Conservation (phyloP, 1,284 basidiomycete genomes). For the Moesziomyces globuligerus region DNA sequence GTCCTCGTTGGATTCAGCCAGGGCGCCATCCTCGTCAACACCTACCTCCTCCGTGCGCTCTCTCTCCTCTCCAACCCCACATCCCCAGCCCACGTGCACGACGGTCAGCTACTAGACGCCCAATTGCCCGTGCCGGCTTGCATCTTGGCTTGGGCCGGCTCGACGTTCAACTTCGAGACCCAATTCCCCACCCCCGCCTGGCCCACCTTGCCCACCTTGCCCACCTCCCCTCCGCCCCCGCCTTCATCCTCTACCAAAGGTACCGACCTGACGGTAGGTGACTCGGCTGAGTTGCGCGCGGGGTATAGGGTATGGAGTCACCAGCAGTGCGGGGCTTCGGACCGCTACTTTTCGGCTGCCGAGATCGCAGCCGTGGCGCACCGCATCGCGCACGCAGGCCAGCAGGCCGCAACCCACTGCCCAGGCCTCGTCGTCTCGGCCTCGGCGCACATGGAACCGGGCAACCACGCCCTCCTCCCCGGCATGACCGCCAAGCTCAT, state of each 20-base stretch:
- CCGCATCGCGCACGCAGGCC: conserved; percentile 3
- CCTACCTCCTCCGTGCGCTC: conserved; percentile 11
- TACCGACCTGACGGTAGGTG: too few relatives aligned
- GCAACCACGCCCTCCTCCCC: conserved; percentile 11
- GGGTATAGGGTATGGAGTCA: conserved; percentile 8
- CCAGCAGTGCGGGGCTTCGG: conserved; percentile 22
- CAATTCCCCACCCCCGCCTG: conserved; percentile 11
- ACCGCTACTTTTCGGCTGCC: conserved; percentile 17
- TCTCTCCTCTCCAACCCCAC: conserved; percentile 1
- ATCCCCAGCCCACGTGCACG: neutral
- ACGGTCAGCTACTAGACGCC: neutral
- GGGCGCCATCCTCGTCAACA: conserved; percentile 22
- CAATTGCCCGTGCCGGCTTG: conserved; percentile 12
- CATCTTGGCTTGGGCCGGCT: conserved; percentile 16
- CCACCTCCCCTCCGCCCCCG: too few relatives aligned
- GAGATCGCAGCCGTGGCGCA: conserved; percentile 11
- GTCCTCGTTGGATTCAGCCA: conserved; percentile 24
- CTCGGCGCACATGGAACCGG: conserved; percentile 16
- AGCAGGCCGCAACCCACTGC: neutral
- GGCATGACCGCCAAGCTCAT: conserved; percentile 22
- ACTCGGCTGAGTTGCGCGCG: neutral
- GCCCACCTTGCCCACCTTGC: neutral
- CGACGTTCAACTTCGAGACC: conserved; percentile 4
- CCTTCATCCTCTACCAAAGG: too few relatives aligned
- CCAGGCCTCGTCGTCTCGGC: conserved; percentile 1